Evolutionary conservation across 371 early-diverging fungal genomes (phyloP).

Genomic region (Mucor piriformis): DNA sequence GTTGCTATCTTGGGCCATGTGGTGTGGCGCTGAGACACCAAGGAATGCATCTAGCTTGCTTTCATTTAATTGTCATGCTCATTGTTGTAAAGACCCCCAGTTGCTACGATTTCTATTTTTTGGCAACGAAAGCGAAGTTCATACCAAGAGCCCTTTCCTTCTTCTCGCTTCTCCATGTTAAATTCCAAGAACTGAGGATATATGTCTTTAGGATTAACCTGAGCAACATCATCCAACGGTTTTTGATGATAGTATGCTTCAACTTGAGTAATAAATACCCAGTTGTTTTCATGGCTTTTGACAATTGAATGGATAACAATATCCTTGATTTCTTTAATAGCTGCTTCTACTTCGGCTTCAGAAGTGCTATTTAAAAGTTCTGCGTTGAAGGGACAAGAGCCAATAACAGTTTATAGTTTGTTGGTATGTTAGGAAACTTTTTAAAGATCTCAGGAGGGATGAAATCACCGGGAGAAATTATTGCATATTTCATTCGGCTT

Average conservation of each 20-base stretch:
- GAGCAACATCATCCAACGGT: neutral
- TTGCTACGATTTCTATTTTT: neutral
- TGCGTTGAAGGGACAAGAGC: no score
- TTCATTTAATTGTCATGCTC: no score
- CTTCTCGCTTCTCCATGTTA: neutral
- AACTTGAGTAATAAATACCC: constrained; percentile 2
- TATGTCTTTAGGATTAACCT: neutral
- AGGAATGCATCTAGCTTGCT: neutral
- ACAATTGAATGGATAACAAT: neutral
- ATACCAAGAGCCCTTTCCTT: neutral
- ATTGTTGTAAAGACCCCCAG: neutral
- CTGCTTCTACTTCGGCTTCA: neutral
- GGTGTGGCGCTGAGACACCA: neutral
- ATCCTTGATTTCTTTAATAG: neutral
- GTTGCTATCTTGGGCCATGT: neutral
- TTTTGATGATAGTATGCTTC: neutral
- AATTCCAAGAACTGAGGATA: neutral
- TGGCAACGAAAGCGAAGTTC: neutral
- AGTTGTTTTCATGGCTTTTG: neutral
- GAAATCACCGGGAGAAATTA: neutral
- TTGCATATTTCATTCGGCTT: neutral
- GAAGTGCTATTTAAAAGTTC: neutral
- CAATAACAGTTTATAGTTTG: neutral
- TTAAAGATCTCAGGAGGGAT: neutral
- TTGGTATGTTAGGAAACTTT: neutral